phyloP scores from a whole-genome alignment of 495 filamentous ascomycete species.

The Eremomyces bilateralis region DNA sequence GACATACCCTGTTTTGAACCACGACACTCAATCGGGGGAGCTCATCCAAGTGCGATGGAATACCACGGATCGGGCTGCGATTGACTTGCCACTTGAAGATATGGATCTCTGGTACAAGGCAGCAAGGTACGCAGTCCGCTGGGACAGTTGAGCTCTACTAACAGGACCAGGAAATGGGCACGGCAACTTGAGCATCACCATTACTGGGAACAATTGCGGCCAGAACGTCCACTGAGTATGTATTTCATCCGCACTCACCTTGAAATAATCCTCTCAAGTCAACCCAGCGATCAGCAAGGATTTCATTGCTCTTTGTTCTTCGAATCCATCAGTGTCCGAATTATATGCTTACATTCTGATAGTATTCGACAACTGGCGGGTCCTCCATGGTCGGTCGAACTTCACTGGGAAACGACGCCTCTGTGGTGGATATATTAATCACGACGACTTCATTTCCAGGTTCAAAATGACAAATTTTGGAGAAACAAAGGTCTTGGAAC shows the following conservation, averaged over 20 bases:
- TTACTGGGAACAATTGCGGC: constrained; percentile 56
- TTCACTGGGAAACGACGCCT: constrained; percentile 73
- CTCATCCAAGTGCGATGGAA: constrained; percentile 73
- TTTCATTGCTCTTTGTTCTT: no score
- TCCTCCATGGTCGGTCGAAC: constrained; percentile 60
- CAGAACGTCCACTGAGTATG: constrained; percentile 57
- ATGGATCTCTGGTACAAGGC: constrained; percentile 51
- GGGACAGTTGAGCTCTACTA: not conserved
- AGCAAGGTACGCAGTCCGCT: constrained; percentile 21
- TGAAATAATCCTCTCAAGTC: no score
- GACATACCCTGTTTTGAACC: constrained; percentile 45
- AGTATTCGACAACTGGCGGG: constrained; percentile 94
- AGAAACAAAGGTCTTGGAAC: constrained; percentile 28
- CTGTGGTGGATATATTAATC: constrained; percentile 73
- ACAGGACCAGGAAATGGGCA: constrained; percentile 29
- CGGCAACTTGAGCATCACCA: constrained; percentile 35
- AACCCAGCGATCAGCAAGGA: no score
- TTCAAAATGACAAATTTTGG: constrained; percentile 49
- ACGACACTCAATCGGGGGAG: constrained; percentile 19
- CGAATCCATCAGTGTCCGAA: no score
- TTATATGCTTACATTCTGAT: not conserved
- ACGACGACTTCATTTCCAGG: constrained; percentile 67
- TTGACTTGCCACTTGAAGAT: constrained; percentile 21
- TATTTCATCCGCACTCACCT: constrained; percentile 4
- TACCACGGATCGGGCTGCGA: constrained; percentile 56